Evolutionary conservation across 2,329 filamentous ascomycete species (phyloP).

Genomic region (Paraconiothyrium brasiliense): DNA sequence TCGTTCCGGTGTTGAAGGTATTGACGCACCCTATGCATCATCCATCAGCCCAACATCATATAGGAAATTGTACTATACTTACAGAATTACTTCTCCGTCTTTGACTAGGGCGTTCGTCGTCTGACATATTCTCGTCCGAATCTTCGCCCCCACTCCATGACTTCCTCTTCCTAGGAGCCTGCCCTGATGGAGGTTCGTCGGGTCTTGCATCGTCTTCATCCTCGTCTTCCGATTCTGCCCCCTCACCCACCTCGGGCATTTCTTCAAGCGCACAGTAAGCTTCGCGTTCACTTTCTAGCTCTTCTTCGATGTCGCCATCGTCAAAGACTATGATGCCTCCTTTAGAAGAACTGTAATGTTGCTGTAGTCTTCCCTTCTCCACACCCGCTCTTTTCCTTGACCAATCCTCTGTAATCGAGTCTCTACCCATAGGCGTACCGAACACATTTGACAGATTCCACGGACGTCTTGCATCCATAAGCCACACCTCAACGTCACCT

Average conservation of each 20-base stretch:
- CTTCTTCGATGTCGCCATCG: conserved; percentile 92
- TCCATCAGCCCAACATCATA: conserved; percentile 44
- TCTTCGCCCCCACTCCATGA: conserved; percentile 68
- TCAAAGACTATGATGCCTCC: conserved; percentile 95
- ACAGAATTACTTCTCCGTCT: conserved; percentile 89
- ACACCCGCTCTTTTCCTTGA: conserved; percentile 71
- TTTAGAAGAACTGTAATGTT: conserved; percentile 77
- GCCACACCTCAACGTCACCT: conserved; percentile 92
- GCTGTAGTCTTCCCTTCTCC: conserved; percentile 74
- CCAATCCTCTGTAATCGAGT: conserved; percentile 59
- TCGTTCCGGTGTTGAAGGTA: conserved; percentile 72
- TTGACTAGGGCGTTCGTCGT: conserved; percentile 79
- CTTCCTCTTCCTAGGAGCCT: conserved; percentile 51
- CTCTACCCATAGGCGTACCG: conserved; percentile 64
- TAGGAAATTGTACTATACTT: conserved; percentile 45
- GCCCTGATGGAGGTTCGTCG: conserved; percentile 48
- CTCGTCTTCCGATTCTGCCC: conserved; percentile 68
- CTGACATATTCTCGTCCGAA: conserved; percentile 68
- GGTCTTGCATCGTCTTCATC: conserved; percentile 61
- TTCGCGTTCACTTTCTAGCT: conserved; percentile 75
- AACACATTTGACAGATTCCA: conserved; percentile 97
- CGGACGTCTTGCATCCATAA: conserved; percentile 88
- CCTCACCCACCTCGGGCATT: conserved; percentile 89
- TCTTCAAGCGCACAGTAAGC: conserved; percentile 86
- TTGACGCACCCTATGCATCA: conserved; percentile 55